Evolutionary conservation across 2,329 filamentous ascomycete species (phyloP).

Genomic region (Magnaporthiopsis incrustans): DNA sequence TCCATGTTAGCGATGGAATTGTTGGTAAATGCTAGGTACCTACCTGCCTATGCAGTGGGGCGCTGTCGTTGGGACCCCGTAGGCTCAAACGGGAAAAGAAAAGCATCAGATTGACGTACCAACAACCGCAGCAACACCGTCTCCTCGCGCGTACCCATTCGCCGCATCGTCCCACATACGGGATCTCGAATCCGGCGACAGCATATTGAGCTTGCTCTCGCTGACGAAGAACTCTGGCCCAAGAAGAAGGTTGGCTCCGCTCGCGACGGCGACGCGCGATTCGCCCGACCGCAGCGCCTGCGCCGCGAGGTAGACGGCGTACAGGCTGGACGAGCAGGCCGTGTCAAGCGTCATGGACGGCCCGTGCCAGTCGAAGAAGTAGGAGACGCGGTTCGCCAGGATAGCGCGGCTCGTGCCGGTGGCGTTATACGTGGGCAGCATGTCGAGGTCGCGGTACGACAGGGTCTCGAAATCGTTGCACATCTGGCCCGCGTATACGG

Average conservation of each 20-base stretch:
- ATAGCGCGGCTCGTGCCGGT: neutral
- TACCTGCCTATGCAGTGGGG: conserved; percentile 18
- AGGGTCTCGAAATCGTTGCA: neutral
- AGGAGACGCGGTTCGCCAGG: conserved; percentile 22
- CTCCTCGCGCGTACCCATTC: conserved; percentile 44
- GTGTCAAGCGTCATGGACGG: conserved; percentile 16
- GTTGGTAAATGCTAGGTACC: too few species aligned
- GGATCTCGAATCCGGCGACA: conserved; percentile 28
- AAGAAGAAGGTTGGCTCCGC: neutral
- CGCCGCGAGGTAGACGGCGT: conserved; percentile 40
- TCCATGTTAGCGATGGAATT: conserved; percentile 21
- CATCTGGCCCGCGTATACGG: conserved; percentile 15
- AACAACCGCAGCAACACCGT: conserved; percentile 37
- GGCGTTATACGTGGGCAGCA: neutral
- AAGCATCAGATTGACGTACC: conserved; percentile 26
- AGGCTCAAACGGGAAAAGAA: neutral
- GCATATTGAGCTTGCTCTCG: conserved; percentile 28
- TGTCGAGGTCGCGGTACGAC: neutral
- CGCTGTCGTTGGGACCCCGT: conserved; percentile 38
- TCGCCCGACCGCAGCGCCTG: conserved; percentile 37
- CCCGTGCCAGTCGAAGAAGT: conserved; percentile 24
- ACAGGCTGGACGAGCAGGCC: conserved; percentile 34
- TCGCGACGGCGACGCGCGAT: conserved; percentile 3
- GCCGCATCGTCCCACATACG: conserved; percentile 36
- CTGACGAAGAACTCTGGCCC: conserved; percentile 24